These are phyloP conservation scores for Athelia psychrophila DNA, from an alignment of 1,284 basidiomycete species.

Conservation along the genomic window DNA sequence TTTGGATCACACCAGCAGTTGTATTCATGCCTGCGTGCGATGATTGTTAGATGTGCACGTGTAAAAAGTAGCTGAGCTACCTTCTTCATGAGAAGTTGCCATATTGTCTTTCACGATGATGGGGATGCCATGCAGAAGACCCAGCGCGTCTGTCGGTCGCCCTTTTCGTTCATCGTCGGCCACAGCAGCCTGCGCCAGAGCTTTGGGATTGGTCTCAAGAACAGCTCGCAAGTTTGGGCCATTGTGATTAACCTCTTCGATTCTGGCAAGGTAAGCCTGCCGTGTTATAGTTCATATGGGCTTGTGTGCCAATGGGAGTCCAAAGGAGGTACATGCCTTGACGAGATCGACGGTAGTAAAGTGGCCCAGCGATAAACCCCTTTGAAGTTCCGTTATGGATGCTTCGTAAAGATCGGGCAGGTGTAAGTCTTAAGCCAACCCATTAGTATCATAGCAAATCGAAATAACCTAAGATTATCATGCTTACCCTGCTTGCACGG, in stretches of 20 bases:
- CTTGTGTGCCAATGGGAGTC: not conserved
- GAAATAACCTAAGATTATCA: too few relatives aligned
- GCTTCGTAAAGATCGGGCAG: conserved; percentile 65
- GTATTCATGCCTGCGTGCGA: conserved; percentile 57
- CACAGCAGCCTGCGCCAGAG: conserved; percentile 48
- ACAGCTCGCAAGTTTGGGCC: conserved; percentile 61
- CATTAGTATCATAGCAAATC: too few relatives aligned
- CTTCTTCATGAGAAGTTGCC: conserved; percentile 33
- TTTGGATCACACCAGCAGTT: conserved; percentile 33
- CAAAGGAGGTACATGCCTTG: conserved; percentile 34
- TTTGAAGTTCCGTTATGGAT: conserved; percentile 53
- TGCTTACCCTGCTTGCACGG: too few relatives aligned
- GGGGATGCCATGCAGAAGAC: conserved; percentile 68
- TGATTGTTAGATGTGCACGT: not conserved
- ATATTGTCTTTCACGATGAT: conserved; percentile 67
- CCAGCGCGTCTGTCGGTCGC: conserved; percentile 27
- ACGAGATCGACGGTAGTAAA: conserved; percentile 68
- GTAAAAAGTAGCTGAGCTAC: conserved; percentile 11
- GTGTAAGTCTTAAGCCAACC: not conserved
- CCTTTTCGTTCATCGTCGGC: conserved; percentile 58
- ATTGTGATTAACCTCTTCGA: conserved; percentile 68
- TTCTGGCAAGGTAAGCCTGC: conserved; percentile 67
- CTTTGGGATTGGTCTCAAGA: conserved; percentile 60
- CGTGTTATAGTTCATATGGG: not conserved
- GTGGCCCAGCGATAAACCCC: conserved; percentile 44